Evolutionary conservation across 176 grass and related monocot species (phyloP).

Genomic region (Puya raimondii): DNA sequence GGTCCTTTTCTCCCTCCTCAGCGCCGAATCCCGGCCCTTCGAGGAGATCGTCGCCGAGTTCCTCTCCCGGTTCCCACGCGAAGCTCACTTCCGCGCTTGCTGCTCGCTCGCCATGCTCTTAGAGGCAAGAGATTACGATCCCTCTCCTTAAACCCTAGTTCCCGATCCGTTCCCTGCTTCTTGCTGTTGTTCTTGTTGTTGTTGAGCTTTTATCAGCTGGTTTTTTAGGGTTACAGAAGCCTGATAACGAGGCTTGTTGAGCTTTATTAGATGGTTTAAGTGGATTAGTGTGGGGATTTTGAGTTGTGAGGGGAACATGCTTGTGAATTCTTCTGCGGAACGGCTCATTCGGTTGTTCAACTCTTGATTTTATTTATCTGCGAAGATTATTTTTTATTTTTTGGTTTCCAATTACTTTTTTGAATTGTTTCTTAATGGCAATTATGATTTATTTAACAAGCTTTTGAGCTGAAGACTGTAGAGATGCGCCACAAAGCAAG

Average conservation of each 20-base stretch:
- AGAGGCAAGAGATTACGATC: constrained; percentile 30
- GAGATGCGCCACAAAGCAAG: too few species aligned
- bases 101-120: constrained; percentile 41
- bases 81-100: constrained; percentile 59
- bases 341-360: neutral
- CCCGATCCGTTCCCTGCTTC: constrained; percentile 1
- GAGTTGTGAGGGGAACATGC: neutral
- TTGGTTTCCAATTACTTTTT: too few species aligned
- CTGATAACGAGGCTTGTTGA: too few species aligned
- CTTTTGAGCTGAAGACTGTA: too few species aligned
- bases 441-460: too few species aligned
- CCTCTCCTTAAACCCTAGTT: neutral
- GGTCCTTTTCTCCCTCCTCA: constrained; percentile 45
- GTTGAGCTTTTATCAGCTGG: too few species aligned
- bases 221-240: too few species aligned
- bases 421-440: too few species aligned
- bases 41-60: constrained; percentile 59
- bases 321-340: neutral
- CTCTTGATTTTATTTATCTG: too few species aligned
- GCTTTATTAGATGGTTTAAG: too few species aligned
- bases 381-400: too few species aligned
- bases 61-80: constrained; percentile 42
- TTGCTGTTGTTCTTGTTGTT: neutral
- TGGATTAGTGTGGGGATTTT: neutral
- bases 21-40: constrained; percentile 41